phyloP scores from a whole-genome alignment of 2,329 filamentous ascomycete species.

The Cephalotrichum gorgonifer region DNA sequence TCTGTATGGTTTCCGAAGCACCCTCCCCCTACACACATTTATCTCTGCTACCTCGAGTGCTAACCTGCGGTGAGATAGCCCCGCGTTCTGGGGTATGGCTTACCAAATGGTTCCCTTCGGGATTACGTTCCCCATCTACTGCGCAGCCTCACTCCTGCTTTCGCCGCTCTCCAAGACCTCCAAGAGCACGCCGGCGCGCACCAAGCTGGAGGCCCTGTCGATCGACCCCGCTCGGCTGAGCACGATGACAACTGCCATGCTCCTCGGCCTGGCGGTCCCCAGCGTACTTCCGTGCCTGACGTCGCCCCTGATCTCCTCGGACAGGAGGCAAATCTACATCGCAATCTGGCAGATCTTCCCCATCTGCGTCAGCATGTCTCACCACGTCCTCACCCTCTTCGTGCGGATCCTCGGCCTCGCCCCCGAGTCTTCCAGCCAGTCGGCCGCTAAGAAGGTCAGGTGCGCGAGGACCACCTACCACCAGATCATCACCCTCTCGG shows the following conservation, averaged over 20 bases:
- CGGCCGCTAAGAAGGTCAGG: neutral
- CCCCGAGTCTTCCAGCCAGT: neutral
- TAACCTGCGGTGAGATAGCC: conserved; percentile 4
- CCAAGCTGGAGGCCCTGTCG: conserved; percentile 6
- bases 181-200: conserved; percentile 4
- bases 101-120: conserved; percentile 14
- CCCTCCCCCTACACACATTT: neutral
- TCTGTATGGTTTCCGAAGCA: conserved; percentile 7
- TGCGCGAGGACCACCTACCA: conserved; percentile 8
- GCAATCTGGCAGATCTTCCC: conserved; percentile 15
- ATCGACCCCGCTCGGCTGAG: conserved; percentile 7
- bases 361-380: conserved; percentile 8
- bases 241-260: conserved; percentile 7
- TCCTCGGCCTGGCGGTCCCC: conserved; percentile 12
- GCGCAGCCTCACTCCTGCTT: conserved; percentile 11
- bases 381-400: conserved; percentile 6
- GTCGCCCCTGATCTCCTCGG: conserved; percentile 8
- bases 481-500: conserved; percentile 3
- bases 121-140: conserved; percentile 13
- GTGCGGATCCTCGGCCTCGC: neutral
- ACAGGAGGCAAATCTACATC: conserved; percentile 10
- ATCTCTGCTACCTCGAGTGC: neutral
- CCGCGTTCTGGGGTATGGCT: conserved; percentile 11
- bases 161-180: conserved; percentile 11
- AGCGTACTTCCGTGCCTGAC: conserved; percentile 10